These are phyloP conservation scores for Monosporascus ibericus DNA, from an alignment of 2,329 filamentous ascomycete species.

Conservation along the genomic window DNA sequence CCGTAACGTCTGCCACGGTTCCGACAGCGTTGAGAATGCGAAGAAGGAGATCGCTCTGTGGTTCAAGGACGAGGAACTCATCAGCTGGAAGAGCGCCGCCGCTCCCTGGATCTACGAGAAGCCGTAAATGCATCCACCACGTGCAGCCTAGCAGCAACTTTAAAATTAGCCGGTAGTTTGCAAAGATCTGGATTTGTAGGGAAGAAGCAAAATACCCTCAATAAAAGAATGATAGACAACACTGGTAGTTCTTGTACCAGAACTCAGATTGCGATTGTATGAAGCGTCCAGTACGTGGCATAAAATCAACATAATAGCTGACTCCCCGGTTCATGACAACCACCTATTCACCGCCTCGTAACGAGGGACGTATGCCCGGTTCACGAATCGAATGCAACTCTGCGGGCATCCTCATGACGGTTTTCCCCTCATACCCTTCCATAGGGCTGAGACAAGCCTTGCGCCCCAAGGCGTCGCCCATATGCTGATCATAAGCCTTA, in stretches of 20 bases:
- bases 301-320: no score
- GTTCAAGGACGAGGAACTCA: conserved; percentile 86
- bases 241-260: no score
- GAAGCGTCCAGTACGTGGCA: no score
- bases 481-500: conserved; percentile 70
- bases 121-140: conserved; percentile 34
- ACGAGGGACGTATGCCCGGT: no score
- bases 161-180: background rate
- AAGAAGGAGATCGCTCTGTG: conserved; percentile 99
- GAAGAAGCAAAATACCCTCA: background rate
- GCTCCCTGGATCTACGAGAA: conserved; percentile 98
- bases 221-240: no score
- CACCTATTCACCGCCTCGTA: no score
- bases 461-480: conserved; percentile 95
- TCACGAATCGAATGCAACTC: no score
- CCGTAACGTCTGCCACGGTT: conserved; percentile 99
- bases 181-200: background rate
- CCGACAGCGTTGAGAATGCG: conserved; percentile 96
- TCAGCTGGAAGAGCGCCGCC: conserved; percentile 77
- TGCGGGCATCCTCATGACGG: background rate
- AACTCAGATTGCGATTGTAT: no score
- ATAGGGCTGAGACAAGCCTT: conserved; percentile 46
- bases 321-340: no score
- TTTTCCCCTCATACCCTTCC: conserved; percentile 17
- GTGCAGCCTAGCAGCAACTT: background rate